Base-by-base conservation (phyloP, 1,284 basidiomycete genomes). In the Ceratobasidium sp. region DNA sequence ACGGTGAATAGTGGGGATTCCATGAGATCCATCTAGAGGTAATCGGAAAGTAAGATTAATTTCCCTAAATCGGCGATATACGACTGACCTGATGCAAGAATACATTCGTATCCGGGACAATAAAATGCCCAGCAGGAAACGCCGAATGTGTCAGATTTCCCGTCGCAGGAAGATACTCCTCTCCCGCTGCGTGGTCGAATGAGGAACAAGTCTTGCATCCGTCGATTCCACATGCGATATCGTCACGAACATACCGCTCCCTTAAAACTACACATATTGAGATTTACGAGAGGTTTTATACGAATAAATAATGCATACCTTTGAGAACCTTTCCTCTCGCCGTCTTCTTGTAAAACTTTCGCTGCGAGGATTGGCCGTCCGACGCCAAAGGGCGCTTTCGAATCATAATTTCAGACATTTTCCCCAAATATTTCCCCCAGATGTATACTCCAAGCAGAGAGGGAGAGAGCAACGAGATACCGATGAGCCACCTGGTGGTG, bases 41-140 rank as follows among this genome's bases (percentile, higher is more conserved):
- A 36, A 17, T 19, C 11, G 24, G 66, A 74, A 3, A 74, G 24
- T 47, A 36, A 31, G 5, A 56, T 5, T n/a, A 59, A 62, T 29
- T 44, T 22, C 9, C 24, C 5, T 27, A 22, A 29, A 27, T 31
- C 6, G n/a, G 2, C 7, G 15, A 60, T 2, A 36, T 29, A 57
- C 36, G 44, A 84, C 87, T 54, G 67, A 92, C 93, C 86, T 98
- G 96, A 51, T 95, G 90, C 14, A 99, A 86, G 78, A 99, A 95
- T 8, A 98, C 90, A 83, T 99, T 99, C 29, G 98, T 99, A 82
- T 99, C 98, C 17, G 97, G 92, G 4, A 99, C 85, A 36, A 99
- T 82, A 82, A 93, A 97, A 81, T 98, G 95, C 0, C 93, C 91
- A 71, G 86, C 81, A 0, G 87, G 85, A 80, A 87, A 92, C 0